A percentile compares a stretch with the other conserved stretches of the same genome.
Conservation (phyloP, 768 basidiomycete species). For the Leucosporidium creatinivorum region DNA sequence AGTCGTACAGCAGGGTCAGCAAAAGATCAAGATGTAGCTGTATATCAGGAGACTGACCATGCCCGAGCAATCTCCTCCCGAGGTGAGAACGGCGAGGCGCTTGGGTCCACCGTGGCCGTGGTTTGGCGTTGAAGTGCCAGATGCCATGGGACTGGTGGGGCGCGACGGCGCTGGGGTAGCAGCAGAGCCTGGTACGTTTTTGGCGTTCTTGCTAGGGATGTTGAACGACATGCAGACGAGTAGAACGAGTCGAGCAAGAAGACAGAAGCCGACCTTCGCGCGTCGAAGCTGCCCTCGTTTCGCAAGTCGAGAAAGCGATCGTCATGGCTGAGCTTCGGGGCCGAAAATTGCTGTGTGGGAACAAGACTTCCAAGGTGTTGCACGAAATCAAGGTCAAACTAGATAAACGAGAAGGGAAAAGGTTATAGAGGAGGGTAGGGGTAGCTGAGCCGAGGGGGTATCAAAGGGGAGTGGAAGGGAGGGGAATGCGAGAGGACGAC, state of each 20-base stretch:
- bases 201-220: too few relatives aligned
- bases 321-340: too few relatives aligned
- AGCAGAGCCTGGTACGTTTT: not conserved
- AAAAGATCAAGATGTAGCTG: too few relatives aligned
- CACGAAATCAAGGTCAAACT: not conserved
- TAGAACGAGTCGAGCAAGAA: too few relatives aligned
- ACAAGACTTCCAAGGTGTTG: too few relatives aligned
- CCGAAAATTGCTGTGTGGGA: too few relatives aligned
- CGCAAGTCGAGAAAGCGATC: too few relatives aligned
- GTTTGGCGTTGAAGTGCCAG: not conserved
- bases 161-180: not conserved
- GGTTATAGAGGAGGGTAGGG: not conserved
- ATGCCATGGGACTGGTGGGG: not conserved
- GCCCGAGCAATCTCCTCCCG: conserved; percentile 95
- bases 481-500: not conserved
- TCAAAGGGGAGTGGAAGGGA: not conserved
- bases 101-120: not conserved
- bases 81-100: conserved; percentile 70
- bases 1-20: too few relatives aligned
- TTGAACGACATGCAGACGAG: too few relatives aligned
- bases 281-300: too few relatives aligned
- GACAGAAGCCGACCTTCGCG: too few relatives aligned
- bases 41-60: conserved; percentile 33
- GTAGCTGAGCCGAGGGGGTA: not conserved
- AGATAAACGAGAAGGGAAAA: not conserved